These are phyloP conservation scores for Aspergillus ostianus DNA, from an alignment of 495 filamentous ascomycete genomes.

Conservation along the genomic window DNA sequence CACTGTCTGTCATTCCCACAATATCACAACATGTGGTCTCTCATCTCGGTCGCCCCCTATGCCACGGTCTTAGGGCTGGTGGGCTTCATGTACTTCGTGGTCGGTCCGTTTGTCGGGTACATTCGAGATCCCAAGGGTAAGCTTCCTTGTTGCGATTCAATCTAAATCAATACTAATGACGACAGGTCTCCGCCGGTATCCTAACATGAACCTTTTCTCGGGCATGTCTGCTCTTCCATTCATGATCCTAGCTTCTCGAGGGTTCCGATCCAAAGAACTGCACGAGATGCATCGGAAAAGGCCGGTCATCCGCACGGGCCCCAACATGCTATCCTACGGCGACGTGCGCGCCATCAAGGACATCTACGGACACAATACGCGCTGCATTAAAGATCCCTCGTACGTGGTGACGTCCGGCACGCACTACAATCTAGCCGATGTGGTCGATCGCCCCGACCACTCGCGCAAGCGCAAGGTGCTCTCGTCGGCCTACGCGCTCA, in stretches of 20 bases:
- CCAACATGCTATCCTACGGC: slow-evolving; percentile 51
- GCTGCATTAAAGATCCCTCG: slow-evolving; percentile 47
- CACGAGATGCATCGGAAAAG: slow-evolving; percentile 40
- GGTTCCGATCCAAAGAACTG: slow-evolving; percentile 44
- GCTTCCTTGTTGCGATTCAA: no score
- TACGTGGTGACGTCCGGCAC: slow-evolving; percentile 42
- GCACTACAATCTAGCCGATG: slow-evolving; percentile 47
- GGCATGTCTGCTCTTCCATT: slow-evolving; percentile 47
- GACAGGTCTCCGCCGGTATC: slow-evolving; percentile 48
- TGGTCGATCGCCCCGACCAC: slow-evolving; percentile 48
- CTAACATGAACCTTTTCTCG: slow-evolving; percentile 41
- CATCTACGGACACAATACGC: slow-evolving; percentile 55
- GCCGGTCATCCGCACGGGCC: slow-evolving; percentile 51
- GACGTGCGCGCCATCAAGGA: slow-evolving; percentile 50
- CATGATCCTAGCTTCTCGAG: slow-evolving; percentile 40
- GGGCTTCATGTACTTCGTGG: slow-evolving; percentile 38
- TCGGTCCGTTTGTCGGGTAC: slow-evolving; percentile 40
- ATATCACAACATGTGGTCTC: slow-evolving; percentile 21
- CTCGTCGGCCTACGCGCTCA: slow-evolving; percentile 51
- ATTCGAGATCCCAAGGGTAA: slow-evolving; percentile 45
- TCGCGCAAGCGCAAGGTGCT: slow-evolving; percentile 50
- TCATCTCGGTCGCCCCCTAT: slow-evolving; percentile 27
- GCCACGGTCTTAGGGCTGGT: slow-evolving; percentile 24
- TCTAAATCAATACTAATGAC: not conserved
- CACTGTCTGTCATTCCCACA: not conserved